A percentile compares a stretch with the other conserved stretches of the same genome.
Evolutionary conservation across 2,329 filamentous ascomycete genomes (phyloP).

Genomic region (Exophiala bonariae): DNA sequence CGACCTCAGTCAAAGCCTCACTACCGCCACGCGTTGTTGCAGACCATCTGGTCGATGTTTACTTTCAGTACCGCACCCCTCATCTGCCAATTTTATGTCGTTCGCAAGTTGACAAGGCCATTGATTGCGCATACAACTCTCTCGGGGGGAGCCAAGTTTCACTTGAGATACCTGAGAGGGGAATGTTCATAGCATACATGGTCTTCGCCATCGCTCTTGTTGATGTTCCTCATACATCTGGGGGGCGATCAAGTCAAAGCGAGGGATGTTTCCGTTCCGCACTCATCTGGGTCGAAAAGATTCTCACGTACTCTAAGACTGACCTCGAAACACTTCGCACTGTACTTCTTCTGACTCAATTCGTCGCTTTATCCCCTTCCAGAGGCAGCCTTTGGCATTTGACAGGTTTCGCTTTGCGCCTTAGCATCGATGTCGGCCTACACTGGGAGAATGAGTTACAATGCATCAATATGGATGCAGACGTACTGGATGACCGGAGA

Average conservation of each 20-base stretch:
- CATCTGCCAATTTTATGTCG: constrained; percentile 34
- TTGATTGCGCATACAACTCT: constrained; percentile 31
- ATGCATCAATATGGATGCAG: constrained; percentile 24
- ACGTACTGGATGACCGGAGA: constrained; percentile 30
- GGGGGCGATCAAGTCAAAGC: constrained; percentile 31
- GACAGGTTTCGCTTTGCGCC: constrained; percentile 34
- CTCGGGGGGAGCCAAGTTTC: constrained; percentile 13
- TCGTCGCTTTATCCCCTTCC: constrained; percentile 33
- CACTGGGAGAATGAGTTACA: constrained; percentile 33
- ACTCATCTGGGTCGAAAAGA: constrained; percentile 31
- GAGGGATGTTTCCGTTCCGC: constrained; percentile 39
- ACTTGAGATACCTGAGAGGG: constrained; percentile 20
- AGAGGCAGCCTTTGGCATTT: constrained; percentile 37
- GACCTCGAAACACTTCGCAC: constrained; percentile 34
- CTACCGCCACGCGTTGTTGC: constrained; percentile 36
- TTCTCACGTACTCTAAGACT: constrained; percentile 33
- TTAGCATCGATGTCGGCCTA: constrained; percentile 35
- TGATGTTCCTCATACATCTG: constrained; percentile 29
- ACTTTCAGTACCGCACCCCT: constrained; percentile 37
- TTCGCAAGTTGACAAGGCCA: constrained; percentile 27
- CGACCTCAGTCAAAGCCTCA: constrained; percentile 24
- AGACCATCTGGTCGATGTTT: constrained; percentile 35
- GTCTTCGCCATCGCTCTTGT: constrained; percentile 36
- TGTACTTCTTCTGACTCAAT: constrained; percentile 36
- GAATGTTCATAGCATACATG: constrained; percentile 36